Evolutionary conservation across 768 basidiomycete species (phyloP).

Genomic region (Rhizopogon roseolus): DNA sequence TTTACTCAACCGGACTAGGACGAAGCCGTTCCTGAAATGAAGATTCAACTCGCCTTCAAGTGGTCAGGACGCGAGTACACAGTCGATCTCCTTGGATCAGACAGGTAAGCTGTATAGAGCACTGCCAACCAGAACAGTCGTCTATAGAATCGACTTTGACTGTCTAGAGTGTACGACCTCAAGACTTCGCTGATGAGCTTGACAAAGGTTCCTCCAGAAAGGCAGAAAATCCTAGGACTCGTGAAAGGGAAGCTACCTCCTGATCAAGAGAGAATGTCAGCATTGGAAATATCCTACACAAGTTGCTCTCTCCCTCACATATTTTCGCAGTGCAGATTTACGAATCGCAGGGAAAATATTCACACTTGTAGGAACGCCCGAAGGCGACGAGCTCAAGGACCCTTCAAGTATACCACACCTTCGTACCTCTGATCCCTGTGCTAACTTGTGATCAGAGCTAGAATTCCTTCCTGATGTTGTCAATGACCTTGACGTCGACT

Average conservation of each 20-base stretch:
- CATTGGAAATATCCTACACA: background rate
- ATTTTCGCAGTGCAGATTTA: slow-evolving; percentile 46
- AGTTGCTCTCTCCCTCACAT: slow-evolving; percentile 4
- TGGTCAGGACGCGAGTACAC: slow-evolving; percentile 68
- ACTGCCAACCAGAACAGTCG: background rate
- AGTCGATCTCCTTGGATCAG: slow-evolving; percentile 71
- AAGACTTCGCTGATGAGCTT: slow-evolving; percentile 61
- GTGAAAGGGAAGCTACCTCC: slow-evolving; percentile 79
- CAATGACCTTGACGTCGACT: slow-evolving; percentile 82
- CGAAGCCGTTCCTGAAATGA: slow-evolving; percentile 20
- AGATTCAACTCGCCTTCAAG: slow-evolving; percentile 63
- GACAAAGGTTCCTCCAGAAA: slow-evolving; percentile 76
- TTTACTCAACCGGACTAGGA: background rate
- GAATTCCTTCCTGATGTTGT: slow-evolving; percentile 64
- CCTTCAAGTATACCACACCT: slow-evolving; percentile 45
- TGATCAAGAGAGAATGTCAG: slow-evolving; percentile 64
- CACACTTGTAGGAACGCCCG: slow-evolving; percentile 80
- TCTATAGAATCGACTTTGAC: background rate
- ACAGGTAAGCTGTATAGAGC: slow-evolving; percentile 43
- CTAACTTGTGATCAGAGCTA: slow-evolving; percentile 38
- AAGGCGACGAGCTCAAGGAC: slow-evolving; percentile 83
- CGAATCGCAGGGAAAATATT: slow-evolving; percentile 69
- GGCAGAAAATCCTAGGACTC: slow-evolving; percentile 85
- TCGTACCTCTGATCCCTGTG: background rate
- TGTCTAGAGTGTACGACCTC: slow-evolving; percentile 71